phyloP scores from a whole-genome alignment of 805 yeast genomes.

The Kodamaea nitidulidarum region DNA sequence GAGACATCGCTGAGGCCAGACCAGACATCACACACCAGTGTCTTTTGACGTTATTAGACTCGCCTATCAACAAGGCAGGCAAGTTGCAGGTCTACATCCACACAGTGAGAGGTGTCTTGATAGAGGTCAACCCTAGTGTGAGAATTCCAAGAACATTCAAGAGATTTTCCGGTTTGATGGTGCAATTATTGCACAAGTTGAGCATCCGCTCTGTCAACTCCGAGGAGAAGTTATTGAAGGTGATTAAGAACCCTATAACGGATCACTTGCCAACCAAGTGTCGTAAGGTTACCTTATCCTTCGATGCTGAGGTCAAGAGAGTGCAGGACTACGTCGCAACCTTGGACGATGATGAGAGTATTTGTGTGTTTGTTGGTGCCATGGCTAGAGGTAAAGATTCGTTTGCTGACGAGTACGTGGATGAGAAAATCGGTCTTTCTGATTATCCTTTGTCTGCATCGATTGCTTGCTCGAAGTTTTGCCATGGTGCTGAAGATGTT shows the following conservation, averaged over 20 bases:
- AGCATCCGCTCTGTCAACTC: slow-evolving; percentile 93
- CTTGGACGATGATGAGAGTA: slow-evolving; percentile 83
- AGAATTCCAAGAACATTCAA: slow-evolving; percentile 98
- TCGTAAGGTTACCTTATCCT: slow-evolving; percentile 85
- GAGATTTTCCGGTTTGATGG: slow-evolving; percentile 97
- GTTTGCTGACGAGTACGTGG: slow-evolving; percentile 95
- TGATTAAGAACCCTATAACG: slow-evolving; percentile 94
- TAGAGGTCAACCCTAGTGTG: slow-evolving; percentile 94
- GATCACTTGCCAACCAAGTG: slow-evolving; percentile 96
- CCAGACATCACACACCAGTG: slow-evolving; percentile 99
- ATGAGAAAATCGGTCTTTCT: slow-evolving; percentile 93
- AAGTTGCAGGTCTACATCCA: slow-evolving; percentile 93
- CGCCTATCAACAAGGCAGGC: slow-evolving; percentile 98
- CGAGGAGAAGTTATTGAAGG: slow-evolving; percentile 89
- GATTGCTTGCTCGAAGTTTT: slow-evolving; percentile 95
- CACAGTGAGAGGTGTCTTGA: slow-evolving; percentile 89
- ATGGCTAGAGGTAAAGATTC: slow-evolving; percentile 98
- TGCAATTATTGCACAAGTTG: slow-evolving; percentile 86
- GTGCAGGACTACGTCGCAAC: slow-evolving; percentile 84
- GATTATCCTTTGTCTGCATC: slow-evolving; percentile 95
- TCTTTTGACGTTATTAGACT: slow-evolving; percentile 85
- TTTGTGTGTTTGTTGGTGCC: slow-evolving; percentile 98
- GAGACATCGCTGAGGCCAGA: slow-evolving; percentile 96
- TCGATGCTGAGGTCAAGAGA: slow-evolving; percentile 82
- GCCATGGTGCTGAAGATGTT: slow-evolving; percentile 98